phyloP scores from a whole-genome alignment of 2,329 filamentous ascomycete genomes.

The Aspergillus sp. region DNA sequence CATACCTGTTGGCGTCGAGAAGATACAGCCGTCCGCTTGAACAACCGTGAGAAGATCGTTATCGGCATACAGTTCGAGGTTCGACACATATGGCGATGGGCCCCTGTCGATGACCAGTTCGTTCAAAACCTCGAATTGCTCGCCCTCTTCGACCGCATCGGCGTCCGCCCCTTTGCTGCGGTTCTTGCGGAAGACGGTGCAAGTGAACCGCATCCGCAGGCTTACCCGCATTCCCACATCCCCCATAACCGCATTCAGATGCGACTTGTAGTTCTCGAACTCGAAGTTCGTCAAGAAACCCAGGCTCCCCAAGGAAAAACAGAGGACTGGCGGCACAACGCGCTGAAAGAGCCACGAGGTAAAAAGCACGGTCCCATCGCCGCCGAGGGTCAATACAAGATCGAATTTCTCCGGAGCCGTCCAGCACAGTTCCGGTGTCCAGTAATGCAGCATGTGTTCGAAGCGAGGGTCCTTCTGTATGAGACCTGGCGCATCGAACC shows the following conservation, averaged over 20 bases:
- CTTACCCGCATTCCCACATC: slow-evolving; percentile 95
- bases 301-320: slow-evolving; percentile 82
- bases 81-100: slow-evolving; percentile 92
- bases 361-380: slow-evolving; percentile 94
- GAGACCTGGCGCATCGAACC: slow-evolving; percentile 70
- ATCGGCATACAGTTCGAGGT: slow-evolving; percentile 91
- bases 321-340: slow-evolving; percentile 85
- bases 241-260: slow-evolving; percentile 83
- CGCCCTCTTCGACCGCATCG: slow-evolving; percentile 68
- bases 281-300: slow-evolving; percentile 97
- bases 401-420: slow-evolving; percentile 90
- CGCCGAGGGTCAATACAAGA: slow-evolving; percentile 82
- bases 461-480: slow-evolving; percentile 66
- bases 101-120: slow-evolving; percentile 97
- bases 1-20: slow-evolving; percentile 81
- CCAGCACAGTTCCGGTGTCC: slow-evolving; percentile 95
- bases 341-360: slow-evolving; percentile 95
- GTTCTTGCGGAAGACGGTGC: slow-evolving; percentile 78
- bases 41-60: slow-evolving; percentile 91
- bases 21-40: slow-evolving; percentile 94
- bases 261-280: slow-evolving; percentile 77
- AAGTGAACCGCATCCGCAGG: slow-evolving; percentile 96
- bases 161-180: slow-evolving; percentile 35
- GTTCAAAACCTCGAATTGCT: slow-evolving; percentile 96
- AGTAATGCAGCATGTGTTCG: slow-evolving; percentile 79